Percentiles rank a stretch among this genome's conserved stretches.
Conservation (phyloP, 2,329 filamentous ascomycete genomes). For the Furcasterigmium sp. region DNA sequence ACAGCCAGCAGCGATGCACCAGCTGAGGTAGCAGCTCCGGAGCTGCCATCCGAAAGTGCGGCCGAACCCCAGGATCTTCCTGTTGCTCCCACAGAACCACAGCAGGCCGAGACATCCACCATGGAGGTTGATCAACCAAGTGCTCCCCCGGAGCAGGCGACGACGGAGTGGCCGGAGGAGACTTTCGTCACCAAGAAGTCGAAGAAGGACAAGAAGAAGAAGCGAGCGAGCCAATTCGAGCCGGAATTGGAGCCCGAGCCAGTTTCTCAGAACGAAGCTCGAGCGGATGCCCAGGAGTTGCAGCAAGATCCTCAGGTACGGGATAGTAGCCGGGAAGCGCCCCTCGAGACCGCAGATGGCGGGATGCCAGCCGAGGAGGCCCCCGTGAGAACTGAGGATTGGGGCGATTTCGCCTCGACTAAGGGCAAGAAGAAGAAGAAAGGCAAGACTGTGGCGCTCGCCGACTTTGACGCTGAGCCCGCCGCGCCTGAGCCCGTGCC, state of each 20-base stretch:
- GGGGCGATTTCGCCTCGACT: neutral
- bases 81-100: neutral
- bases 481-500: neutral
- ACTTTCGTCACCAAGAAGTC: slow-evolving; percentile 4
- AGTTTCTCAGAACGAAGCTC: neutral
- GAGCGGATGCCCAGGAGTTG: slow-evolving; percentile 4
- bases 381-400: neutral
- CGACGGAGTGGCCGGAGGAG: slow-evolving; percentile 1
- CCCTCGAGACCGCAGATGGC: slow-evolving; percentile 2
- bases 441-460: neutral
- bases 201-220: slow-evolving; percentile 15
- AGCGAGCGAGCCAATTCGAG: slow-evolving; percentile 5
- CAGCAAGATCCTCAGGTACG: slow-evolving; percentile 4
- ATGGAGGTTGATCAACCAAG: neutral
- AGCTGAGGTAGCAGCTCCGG: no score
- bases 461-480: neutral
- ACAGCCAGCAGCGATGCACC: neutral
- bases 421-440: slow-evolving; percentile 3
- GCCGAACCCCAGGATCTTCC: neutral
- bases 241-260: neutral
- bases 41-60: neutral
- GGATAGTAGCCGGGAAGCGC: slow-evolving; percentile 4
- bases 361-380: slow-evolving; percentile 1
- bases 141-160: neutral
- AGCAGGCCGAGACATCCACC: neutral